Evolutionary conservation across 345 rosid genomes (phyloP).

Genomic region (Eucalyptus sp.): DNA sequence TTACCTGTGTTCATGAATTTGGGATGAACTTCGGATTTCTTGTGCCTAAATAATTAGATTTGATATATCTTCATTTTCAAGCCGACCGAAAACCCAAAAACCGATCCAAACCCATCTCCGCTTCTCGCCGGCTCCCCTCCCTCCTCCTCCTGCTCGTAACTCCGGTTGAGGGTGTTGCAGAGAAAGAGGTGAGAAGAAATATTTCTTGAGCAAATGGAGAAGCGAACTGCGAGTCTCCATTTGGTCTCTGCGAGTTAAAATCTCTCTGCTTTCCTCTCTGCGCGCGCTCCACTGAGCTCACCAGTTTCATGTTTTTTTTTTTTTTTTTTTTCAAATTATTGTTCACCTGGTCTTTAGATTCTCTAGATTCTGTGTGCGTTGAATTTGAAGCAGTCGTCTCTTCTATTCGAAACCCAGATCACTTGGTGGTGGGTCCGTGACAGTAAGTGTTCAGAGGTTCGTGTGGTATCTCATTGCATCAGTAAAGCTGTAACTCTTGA

Average conservation of each 20-base stretch:
- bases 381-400: not conserved
- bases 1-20: not conserved
- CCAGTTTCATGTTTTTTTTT: not conserved
- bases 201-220: not conserved
- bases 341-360: not conserved
- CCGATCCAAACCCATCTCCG: not conserved
- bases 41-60: not conserved
- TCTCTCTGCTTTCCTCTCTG: not conserved
- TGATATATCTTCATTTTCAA: not conserved
- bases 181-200: not conserved
- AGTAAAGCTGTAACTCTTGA: conserved; percentile 28
- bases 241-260: conserved; percentile 28
- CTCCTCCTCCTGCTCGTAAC: not conserved
- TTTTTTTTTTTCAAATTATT: too few species aligned
- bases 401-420: conserved; percentile 6
- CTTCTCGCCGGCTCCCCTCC: not conserved
- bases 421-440: conserved; percentile 48
- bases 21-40: not conserved
- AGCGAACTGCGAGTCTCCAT: conserved; percentile 19
- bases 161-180: not conserved
- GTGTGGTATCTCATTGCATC: conserved; percentile 48
- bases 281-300: not conserved
- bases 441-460: conserved; percentile 51
- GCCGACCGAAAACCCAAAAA: not conserved
- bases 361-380: not conserved